A percentile compares a stretch with the other conserved stretches of the same genome.
phyloP scores from a whole-genome alignment of 495 filamentous ascomycete genomes.

The Annulohypoxylon bovei region DNA sequence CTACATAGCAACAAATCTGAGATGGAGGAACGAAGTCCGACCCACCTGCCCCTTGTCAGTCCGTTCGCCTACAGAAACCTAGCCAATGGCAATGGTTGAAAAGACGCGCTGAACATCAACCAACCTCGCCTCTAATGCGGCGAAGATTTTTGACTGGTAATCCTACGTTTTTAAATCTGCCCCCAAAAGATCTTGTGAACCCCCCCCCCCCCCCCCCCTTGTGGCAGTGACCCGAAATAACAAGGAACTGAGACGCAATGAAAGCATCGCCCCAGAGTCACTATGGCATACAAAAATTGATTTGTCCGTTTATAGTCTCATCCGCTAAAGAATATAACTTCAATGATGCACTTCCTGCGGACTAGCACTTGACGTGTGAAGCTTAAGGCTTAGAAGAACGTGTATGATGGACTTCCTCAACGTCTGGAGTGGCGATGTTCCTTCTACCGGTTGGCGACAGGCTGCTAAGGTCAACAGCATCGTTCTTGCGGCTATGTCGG shows the following conservation, averaged over 20 bases:
- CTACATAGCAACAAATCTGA: too few species aligned
- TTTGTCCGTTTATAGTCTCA: too few species aligned
- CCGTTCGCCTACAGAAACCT: neutral
- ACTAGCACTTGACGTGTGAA: neutral
- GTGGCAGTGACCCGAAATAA: neutral
- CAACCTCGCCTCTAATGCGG: neutral
- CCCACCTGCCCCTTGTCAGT: neutral
- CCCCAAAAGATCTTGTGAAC: neutral
- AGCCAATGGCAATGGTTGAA: neutral
- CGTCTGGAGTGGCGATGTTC: neutral
- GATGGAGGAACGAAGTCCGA: too few species aligned
- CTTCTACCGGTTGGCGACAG: conserved; percentile 33
- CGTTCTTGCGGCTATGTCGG: conserved; percentile 29
- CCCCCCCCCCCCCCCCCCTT: neutral
- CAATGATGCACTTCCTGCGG: neutral
- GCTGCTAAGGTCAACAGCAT: conserved; percentile 41
- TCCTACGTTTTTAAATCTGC: neutral
- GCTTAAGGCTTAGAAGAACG: neutral
- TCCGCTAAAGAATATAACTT: neutral
- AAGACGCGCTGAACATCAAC: neutral
- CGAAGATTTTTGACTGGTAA: neutral
- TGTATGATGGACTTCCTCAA: conserved; percentile 26
- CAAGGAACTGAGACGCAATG: neutral
- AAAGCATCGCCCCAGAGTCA: neutral
- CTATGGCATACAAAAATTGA: neutral